Conservation (phyloP, 2,329 filamentous ascomycete species). For the Aureobasidium sp. region DNA sequence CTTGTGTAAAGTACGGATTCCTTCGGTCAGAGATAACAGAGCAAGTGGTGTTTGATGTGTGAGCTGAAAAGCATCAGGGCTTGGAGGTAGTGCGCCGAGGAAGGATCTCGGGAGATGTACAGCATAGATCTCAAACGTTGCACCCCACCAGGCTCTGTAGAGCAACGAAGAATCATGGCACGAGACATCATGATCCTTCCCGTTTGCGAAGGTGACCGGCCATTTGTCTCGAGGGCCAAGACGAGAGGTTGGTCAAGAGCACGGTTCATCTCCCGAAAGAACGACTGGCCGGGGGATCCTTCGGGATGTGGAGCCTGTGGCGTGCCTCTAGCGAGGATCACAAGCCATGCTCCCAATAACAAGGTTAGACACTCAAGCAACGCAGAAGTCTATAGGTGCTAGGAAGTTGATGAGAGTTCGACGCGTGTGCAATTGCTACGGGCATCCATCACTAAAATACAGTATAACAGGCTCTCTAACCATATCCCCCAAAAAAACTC, state of each 20-base stretch:
- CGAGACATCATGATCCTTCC: neutral
- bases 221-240: neutral
- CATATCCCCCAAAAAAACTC: neutral
- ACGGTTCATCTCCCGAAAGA: neutral
- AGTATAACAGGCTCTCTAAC: neutral
- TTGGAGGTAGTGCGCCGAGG: neutral
- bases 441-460: neutral
- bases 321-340: neutral
- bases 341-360: neutral
- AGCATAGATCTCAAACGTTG: neutral
- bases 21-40: neutral
- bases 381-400: neutral
- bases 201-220: no score
- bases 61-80: neutral
- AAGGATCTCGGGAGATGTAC: neutral
- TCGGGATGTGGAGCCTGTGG: conserved; percentile 8
- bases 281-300: conserved; percentile 1
- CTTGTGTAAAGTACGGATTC: neutral
- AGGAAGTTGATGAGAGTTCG: neutral
- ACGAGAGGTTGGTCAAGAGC: neutral
- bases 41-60: no score
- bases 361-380: neutral
- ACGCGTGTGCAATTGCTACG: neutral
- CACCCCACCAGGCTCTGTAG: neutral
- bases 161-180: neutral